These are phyloP conservation scores for Lachnellula subtilissima DNA, from an alignment of 2,329 filamentous ascomycete species.

Conservation along the genomic window DNA sequence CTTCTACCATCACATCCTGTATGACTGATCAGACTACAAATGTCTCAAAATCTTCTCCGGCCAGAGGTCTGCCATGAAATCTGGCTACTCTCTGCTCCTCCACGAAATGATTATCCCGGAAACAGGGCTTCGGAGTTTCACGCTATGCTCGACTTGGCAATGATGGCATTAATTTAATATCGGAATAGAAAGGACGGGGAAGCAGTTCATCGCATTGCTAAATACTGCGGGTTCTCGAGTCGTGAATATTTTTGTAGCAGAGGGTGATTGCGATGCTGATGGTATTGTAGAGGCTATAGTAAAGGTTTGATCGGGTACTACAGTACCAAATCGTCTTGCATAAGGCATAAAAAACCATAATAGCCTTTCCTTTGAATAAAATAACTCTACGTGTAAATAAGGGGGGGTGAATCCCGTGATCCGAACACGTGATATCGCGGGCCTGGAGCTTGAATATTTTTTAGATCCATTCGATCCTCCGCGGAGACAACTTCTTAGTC, in stretches of 20 bases:
- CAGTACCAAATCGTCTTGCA: too few species aligned
- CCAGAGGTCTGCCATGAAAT: constrained; percentile 19
- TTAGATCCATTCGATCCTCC: too few species aligned
- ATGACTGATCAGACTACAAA: constrained; percentile 30
- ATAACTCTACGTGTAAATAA: too few species aligned
- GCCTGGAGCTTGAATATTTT: too few species aligned
- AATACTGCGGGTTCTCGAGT: constrained; percentile 6
- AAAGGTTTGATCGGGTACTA: not conserved
- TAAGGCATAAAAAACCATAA: too few species aligned
- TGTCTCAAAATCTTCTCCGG: constrained; percentile 25
- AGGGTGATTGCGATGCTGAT: constrained; percentile 1
- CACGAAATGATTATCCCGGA: constrained; percentile 13
- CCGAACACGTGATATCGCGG: too few species aligned
- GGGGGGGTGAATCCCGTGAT: too few species aligned
- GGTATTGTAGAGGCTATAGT: constrained; percentile 7
- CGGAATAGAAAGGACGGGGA: constrained; percentile 31
- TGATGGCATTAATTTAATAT: constrained; percentile 32
- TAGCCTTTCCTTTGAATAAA: too few species aligned
- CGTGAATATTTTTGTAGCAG: constrained; percentile 7
- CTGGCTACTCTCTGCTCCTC: constrained; percentile 19
- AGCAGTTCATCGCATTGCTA: constrained; percentile 30
- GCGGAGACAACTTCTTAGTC: too few species aligned
- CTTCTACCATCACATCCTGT: constrained; percentile 35
- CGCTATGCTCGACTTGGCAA: constrained; percentile 33
- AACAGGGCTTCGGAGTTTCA: constrained; percentile 7